Conservation (phyloP, 1,139 yeast genomes). For the Candida labiduridarum region DNA sequence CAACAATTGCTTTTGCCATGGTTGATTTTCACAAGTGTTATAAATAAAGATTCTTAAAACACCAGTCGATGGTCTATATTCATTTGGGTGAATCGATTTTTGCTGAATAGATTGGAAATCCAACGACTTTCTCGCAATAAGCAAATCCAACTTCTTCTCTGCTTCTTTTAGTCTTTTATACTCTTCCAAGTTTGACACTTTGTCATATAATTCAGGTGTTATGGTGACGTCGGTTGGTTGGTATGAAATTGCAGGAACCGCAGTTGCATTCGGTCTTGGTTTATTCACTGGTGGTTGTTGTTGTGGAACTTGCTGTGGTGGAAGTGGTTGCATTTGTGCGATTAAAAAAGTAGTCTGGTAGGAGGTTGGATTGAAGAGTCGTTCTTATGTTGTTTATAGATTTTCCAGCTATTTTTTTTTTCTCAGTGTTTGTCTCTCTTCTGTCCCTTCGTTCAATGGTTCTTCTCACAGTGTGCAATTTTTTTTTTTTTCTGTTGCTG, state of each 20-base stretch:
- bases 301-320: slow-evolving; percentile 16
- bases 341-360: neutral
- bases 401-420: neutral
- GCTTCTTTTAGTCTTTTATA: slow-evolving; percentile 75
- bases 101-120: slow-evolving; percentile 78
- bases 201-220: slow-evolving; percentile 58
- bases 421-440: neutral
- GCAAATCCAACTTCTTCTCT: slow-evolving; percentile 78
- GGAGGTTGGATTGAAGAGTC: neutral
- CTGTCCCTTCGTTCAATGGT: too few species aligned
- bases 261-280: slow-evolving; percentile 37
- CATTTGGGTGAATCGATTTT: slow-evolving; percentile 47
- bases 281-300: slow-evolving; percentile 20
- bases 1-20: slow-evolving; percentile 73
- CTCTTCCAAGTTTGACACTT: slow-evolving; percentile 73
- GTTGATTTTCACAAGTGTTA: slow-evolving; percentile 82
- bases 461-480: too few species aligned
- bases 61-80: slow-evolving; percentile 51
- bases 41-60: slow-evolving; percentile 78
- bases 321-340: slow-evolving; percentile 12
- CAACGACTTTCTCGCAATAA: slow-evolving; percentile 77
- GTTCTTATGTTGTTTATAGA: neutral
- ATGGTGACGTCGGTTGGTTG: slow-evolving; percentile 76
- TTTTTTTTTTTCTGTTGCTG: too few species aligned
- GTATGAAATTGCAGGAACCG: slow-evolving; percentile 45